Evolutionary conservation across 805 yeast genomes (phyloP).

Genomic region (Starmerella vaccinii): DNA sequence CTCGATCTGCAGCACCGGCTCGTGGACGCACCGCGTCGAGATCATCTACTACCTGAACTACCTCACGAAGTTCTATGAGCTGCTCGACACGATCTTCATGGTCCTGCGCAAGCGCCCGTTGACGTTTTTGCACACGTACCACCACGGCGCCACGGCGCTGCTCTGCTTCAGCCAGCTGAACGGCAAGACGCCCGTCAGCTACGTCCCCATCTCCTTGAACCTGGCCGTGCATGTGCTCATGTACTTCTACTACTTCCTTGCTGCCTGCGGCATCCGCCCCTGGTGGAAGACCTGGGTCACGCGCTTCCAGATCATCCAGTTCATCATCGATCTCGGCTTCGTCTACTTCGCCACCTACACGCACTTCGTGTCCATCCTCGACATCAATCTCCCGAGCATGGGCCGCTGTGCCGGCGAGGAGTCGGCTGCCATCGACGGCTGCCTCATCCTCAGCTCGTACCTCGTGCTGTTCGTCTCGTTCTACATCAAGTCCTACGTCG

Average conservation of each 20-base stretch:
- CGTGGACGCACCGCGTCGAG: constrained; percentile 79
- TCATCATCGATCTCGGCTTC: constrained; percentile 75
- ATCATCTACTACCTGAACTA: constrained; percentile 83
- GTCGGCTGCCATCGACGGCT: constrained; percentile 87
- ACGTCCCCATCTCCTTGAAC: constrained; percentile 89
- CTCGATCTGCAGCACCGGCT: constrained; percentile 65
- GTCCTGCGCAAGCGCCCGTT: constrained; percentile 86
- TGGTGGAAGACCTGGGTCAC: constrained; percentile 99
- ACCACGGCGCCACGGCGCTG: constrained; percentile 96
- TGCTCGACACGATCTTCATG: constrained; percentile 81
- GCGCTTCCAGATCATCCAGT: constrained; percentile 87
- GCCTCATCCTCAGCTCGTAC: constrained; percentile 77
- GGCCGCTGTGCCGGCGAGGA: constrained; percentile 90
- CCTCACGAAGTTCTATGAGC: constrained; percentile 78
- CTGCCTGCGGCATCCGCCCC: constrained; percentile 86
- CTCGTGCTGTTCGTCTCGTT: constrained; percentile 83
- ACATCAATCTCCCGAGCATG: constrained; percentile 50
- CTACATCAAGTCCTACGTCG: constrained; percentile 77
- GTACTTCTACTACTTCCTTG: constrained; percentile 95
- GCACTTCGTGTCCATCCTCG: constrained; percentile 67
- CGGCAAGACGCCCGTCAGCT: constrained; percentile 81
- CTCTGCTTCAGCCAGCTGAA: constrained; percentile 86
- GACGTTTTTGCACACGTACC: constrained; percentile 89
- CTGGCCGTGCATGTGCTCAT: constrained; percentile 87
- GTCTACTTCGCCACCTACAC: constrained; percentile 93